Evolutionary conservation across 352 stramenopile species (phyloP), one percentile per base, ranked within the genome.

Genomic region (Phytophthora macrochlamydospora): DNA sequence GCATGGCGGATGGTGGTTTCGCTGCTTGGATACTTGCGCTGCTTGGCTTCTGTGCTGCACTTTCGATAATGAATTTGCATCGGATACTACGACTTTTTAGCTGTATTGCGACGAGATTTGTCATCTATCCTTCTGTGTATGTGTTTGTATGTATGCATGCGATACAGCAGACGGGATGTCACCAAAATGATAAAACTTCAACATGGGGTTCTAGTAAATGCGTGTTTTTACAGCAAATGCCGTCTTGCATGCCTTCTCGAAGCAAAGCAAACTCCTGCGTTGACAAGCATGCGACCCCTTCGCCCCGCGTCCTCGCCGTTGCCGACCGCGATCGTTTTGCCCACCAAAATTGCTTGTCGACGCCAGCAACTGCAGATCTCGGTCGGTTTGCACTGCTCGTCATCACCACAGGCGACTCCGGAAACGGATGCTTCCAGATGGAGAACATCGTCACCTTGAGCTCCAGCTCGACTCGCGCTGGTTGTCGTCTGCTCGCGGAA

Each of bases 1-100:
- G 81, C 87, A 95, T 94, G 14, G 40, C 67, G 48, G 28, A 3
- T 54, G 7, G 29, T 59, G 24, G 43, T 28, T 61, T 52, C 18
- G 30, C 33, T 33, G 43, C 44, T 42, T 51, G 45, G 45, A 32
- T 56, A 24, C 4, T 38, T 46, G 12, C 4, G 14, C 57, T 77
- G 71, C 42, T 49, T 60, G 32, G 37, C 60, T 69, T 65, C 51
- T 48, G 6, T 40, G 35, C 35, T 63, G 65, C 53, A 66, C 54
- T 66, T 77, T 56, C 29, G 44, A 35, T 67, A 64, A 18, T 77
- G 65, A 59, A 18, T 24, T 24, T 24, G 18, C 18, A 24, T 24
- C 18, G 18, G 18, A 24, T 24, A 24, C 18, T 24, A 24, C 18
- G 18, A 24, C 18, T 24, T 24, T n/a, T 24, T 24, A 24, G 18